Conservation (phyloP, 129 eudicot genomes). For the Flaveria ramosissima region DNA sequence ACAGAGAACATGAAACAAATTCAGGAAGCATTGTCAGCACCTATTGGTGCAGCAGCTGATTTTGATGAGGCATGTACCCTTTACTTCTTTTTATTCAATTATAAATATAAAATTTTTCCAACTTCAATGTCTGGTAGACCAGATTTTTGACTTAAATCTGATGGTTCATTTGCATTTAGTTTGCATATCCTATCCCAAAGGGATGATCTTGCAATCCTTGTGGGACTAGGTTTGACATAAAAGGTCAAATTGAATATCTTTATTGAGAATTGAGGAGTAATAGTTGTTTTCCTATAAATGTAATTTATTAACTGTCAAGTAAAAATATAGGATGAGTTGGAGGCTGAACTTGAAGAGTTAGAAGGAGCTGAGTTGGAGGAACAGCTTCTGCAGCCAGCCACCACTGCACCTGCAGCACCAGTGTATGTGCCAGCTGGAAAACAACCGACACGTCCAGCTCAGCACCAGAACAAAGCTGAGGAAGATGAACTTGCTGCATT, state of each 20-base stretch:
- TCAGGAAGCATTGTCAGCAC: constrained; percentile 59
- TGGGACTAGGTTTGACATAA: background rate
- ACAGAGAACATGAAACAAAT: constrained; percentile 59
- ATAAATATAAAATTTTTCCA: background rate
- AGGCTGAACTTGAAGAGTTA: constrained; percentile 60
- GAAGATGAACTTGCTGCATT: constrained; percentile 63
- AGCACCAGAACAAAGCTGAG: constrained; percentile 44
- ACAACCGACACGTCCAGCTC: constrained; percentile 47
- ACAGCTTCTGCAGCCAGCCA: constrained; percentile 57
- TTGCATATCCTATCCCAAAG: background rate
- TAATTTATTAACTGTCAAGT: background rate
- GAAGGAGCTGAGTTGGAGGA: constrained; percentile 66
- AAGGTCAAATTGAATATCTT: background rate
- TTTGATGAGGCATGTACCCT: constrained; percentile 47
- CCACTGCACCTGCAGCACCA: constrained; percentile 45
- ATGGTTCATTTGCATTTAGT: no score
- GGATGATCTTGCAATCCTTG: no score
- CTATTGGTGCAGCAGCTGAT: constrained; percentile 66
- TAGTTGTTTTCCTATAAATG: background rate
- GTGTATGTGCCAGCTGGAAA: constrained; percentile 46
- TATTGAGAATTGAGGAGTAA: background rate
- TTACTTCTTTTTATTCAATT: background rate
- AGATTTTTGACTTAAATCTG: no score
- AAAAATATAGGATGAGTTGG: constrained; percentile 52
- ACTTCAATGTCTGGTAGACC: background rate